These are phyloP conservation scores for Wallacemonas collosoma DNA, from an alignment of 208 protist species.

Conservation along the genomic window DNA sequence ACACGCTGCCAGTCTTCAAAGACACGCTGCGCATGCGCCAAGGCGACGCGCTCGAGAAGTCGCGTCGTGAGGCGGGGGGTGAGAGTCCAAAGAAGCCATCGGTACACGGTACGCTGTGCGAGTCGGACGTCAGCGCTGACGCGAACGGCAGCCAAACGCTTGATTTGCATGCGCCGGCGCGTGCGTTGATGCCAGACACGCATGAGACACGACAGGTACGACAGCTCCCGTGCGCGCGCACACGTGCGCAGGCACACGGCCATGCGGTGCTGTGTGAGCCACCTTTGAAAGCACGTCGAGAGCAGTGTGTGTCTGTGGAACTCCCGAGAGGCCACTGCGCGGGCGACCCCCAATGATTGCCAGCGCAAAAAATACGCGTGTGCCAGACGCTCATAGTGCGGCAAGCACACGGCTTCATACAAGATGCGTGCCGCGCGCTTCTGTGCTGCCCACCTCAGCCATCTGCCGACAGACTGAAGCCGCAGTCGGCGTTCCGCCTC, in stretches of 20 bases:
- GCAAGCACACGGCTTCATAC: slow-evolving; percentile 9
- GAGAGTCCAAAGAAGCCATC: slow-evolving; percentile 1
- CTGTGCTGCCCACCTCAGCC: slow-evolving; percentile 32
- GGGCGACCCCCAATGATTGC: background rate
- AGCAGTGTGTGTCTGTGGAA: background rate
- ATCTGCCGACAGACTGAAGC: slow-evolving; percentile 20
- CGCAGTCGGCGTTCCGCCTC: slow-evolving; percentile 22
- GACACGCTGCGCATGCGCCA: background rate
- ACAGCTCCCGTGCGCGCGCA: no score
- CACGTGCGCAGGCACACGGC: no score
- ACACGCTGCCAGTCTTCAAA: background rate
- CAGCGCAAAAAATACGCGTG: slow-evolving; percentile 25
- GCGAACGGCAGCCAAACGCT: background rate
- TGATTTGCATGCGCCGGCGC: background rate
- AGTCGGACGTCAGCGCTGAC: background rate
- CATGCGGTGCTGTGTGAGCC: no score
- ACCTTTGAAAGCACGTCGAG: background rate
- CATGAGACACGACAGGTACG: background rate
- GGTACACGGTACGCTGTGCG: background rate
- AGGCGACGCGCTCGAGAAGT: background rate
- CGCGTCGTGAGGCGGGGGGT: background rate
- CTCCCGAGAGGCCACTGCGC: background rate
- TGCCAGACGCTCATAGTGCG: slow-evolving; percentile 22
- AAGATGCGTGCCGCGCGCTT: slow-evolving; percentile 17
- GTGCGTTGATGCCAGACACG: background rate